A percentile compares a stretch with the other conserved stretches of the same genome.
These are phyloP conservation scores for Elaeagnus macrophylla DNA, from an alignment of 306 rosid genomes.

Conservation along the genomic window DNA sequence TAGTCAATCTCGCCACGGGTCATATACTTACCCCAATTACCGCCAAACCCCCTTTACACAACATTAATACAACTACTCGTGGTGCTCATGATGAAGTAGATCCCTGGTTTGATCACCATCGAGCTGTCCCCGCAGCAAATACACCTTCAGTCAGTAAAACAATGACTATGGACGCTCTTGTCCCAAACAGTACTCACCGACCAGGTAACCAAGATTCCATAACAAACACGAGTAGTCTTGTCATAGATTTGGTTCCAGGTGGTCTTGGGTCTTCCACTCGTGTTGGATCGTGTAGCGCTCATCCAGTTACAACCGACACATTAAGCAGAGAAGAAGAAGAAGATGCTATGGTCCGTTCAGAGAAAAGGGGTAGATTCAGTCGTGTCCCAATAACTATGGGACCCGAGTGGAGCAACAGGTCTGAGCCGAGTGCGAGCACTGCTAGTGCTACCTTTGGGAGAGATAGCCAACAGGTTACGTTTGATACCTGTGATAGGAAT, in stretches of 20 bases:
- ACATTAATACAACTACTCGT: neutral
- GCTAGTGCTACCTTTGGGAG: conserved; percentile 45
- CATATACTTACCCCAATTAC: conserved; percentile 14
- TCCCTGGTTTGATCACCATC: conserved; percentile 42
- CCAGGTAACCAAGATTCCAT: conserved; percentile 6
- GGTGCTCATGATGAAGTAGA: conserved; percentile 13
- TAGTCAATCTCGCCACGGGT: conserved; percentile 69
- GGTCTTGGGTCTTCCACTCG: conserved; percentile 30
- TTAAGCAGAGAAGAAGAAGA: no score
- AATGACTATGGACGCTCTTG: conserved; percentile 57
- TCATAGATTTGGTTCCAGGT: conserved; percentile 9
- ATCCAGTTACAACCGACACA: no score
- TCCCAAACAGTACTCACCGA: conserved; percentile 51
- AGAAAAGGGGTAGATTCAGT: conserved; percentile 19
- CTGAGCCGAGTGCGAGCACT: conserved; percentile 40
- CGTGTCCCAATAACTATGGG: conserved; percentile 16
- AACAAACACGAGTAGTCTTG: conserved; percentile 5
- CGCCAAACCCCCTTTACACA: conserved; percentile 13
- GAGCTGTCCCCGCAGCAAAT: neutral
- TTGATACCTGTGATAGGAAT: conserved; percentile 44
- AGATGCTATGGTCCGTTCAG: neutral
- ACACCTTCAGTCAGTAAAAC: conserved; percentile 17
- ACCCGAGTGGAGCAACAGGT: conserved; percentile 31
- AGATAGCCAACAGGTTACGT: conserved; percentile 37
- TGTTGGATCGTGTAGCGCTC: conserved; percentile 40